Evolutionary conservation across 805 yeast species (phyloP).

Genomic region (Starmerella bacillaris): DNA sequence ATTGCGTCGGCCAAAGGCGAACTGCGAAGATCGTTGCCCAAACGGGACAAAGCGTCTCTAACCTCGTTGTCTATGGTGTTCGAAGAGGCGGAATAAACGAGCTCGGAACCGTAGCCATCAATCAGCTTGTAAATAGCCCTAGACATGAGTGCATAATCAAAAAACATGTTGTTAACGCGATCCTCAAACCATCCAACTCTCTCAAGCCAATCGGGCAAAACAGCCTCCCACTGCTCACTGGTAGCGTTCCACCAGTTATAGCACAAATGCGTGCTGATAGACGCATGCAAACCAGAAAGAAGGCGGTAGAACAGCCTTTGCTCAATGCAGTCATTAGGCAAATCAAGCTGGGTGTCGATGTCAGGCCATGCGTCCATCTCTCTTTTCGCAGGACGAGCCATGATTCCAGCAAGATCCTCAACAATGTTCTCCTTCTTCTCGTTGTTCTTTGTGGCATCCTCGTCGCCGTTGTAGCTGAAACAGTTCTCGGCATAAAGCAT

Average conservation of each 20-base stretch:
- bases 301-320: constrained; percentile 75
- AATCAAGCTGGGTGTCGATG: not conserved
- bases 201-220: constrained; percentile 61
- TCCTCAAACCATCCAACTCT: constrained; percentile 85
- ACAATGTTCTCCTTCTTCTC: not conserved
- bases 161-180: constrained; percentile 71
- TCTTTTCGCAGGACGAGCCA: constrained; percentile 15
- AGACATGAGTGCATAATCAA: constrained; percentile 75
- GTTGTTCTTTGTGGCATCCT: not conserved
- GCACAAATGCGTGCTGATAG: constrained; percentile 81
- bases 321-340: constrained; percentile 47
- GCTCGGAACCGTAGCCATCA: constrained; percentile 33
- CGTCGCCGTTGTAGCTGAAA: constrained; percentile 33
- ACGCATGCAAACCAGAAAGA: constrained; percentile 86
- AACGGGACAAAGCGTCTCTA: constrained; percentile 27
- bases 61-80: constrained; percentile 29
- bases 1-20: constrained; percentile 24
- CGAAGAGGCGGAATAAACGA: constrained; percentile 32
- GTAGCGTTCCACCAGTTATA: constrained; percentile 58
- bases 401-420: constrained; percentile 6
- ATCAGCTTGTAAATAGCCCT: constrained; percentile 56
- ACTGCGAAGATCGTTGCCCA: constrained; percentile 22
- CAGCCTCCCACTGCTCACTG: constrained; percentile 71
- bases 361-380: constrained; percentile 14
- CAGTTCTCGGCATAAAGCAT: constrained; percentile 87